Evolutionary conservation across 2,329 filamentous ascomycete species (phyloP).

Genomic region (Pseudogymnoascus verrucosus): DNA sequence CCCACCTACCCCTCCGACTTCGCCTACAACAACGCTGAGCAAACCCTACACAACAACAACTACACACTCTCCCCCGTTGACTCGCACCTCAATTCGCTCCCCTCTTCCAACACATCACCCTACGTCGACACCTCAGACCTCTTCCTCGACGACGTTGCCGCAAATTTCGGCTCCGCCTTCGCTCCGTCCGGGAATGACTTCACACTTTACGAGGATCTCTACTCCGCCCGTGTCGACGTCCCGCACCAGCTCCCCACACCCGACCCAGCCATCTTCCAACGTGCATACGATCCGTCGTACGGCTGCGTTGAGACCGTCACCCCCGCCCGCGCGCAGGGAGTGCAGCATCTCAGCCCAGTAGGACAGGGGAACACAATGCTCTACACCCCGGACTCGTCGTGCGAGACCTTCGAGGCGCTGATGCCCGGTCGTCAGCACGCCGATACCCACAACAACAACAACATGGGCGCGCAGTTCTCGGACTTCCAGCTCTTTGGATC

Average conservation of each 20-base stretch:
- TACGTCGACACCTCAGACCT: constrained; percentile 33
- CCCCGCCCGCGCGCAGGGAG: constrained; percentile 18
- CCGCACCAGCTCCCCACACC: constrained; percentile 45
- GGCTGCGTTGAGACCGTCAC: neutral
- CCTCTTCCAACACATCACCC: constrained; percentile 22
- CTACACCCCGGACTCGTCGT: constrained; percentile 55
- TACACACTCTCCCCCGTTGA: constrained; percentile 6
- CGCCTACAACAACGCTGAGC: neutral
- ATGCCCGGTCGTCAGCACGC: neutral
- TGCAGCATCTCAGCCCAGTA: constrained; percentile 57
- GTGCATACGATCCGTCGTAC: constrained; percentile 18
- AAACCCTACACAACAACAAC: constrained; percentile 5
- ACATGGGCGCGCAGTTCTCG: neutral
- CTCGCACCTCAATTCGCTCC: constrained; percentile 9
- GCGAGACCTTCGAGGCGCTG: constrained; percentile 49
- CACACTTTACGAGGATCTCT: constrained; percentile 54
- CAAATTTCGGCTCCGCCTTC: constrained; percentile 41
- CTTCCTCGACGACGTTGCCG: constrained; percentile 44
- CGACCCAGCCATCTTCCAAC: constrained; percentile 28
- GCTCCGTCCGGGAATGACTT: constrained; percentile 41
- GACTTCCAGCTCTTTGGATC: neutral
- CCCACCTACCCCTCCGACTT: constrained; percentile 24
- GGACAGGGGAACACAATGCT: constrained; percentile 63
- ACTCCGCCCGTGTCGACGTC: constrained; percentile 41
- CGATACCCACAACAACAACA: neutral